Conservation (phyloP, 352 stramenopile genomes). For the Pythium chondricola region DNA sequence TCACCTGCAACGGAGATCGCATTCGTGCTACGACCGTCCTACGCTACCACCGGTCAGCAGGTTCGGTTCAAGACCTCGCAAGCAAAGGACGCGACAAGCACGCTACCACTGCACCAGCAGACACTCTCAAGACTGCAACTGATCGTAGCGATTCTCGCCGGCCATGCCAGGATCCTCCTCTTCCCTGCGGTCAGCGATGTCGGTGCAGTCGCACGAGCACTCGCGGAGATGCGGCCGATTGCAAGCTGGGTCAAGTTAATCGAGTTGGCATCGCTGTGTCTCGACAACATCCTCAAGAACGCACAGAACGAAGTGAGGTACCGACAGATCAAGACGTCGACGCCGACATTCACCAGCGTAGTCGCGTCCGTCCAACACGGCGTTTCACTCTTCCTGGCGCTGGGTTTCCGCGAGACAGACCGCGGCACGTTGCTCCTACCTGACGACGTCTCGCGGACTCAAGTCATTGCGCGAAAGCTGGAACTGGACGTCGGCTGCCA, state of each 20-base stretch:
- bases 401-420: conserved; percentile 56
- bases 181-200: conserved; percentile 42
- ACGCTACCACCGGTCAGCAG: conserved; percentile 17
- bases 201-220: conserved; percentile 35
- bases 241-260: conserved; percentile 30
- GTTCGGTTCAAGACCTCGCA: conserved; percentile 39
- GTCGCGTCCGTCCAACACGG: conserved; percentile 31
- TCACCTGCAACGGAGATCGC: neutral
- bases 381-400: conserved; percentile 29
- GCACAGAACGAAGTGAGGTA: conserved; percentile 34
- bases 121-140: conserved; percentile 31
- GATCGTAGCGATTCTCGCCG: conserved; percentile 30
- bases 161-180: conserved; percentile 39
- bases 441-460: conserved; percentile 11
- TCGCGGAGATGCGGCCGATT: conserved; percentile 12
- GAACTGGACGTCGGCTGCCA: conserved; percentile 39
- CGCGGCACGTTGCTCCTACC: conserved; percentile 29
- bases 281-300: conserved; percentile 47
- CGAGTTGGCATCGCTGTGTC: conserved; percentile 37
- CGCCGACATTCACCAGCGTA: conserved; percentile 36
- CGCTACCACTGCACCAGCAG: conserved; percentile 18
- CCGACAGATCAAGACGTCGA: conserved; percentile 42
- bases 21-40: conserved; percentile 22
- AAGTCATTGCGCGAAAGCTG: conserved; percentile 30
- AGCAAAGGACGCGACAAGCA: neutral